Evolutionary conservation across 2,329 filamentous ascomycete species (phyloP).

Genomic region (Trichoderma semiorbis): DNA sequence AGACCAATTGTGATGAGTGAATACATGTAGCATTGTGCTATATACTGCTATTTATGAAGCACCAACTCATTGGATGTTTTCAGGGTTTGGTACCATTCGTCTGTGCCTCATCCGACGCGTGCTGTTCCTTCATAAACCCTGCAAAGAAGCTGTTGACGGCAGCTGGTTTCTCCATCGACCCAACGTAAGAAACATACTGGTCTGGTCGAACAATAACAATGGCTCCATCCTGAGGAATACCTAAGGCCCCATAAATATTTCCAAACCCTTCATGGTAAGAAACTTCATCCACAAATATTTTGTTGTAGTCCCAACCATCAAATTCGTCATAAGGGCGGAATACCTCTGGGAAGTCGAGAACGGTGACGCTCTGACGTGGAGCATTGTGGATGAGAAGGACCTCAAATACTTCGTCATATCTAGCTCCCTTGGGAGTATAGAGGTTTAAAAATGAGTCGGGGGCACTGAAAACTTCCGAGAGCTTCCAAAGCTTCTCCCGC

Average conservation of each 20-base stretch:
- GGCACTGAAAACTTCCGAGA: background rate
- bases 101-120: background rate
- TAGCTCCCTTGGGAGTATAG: background rate
- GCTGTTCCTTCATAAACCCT: background rate
- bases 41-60: background rate
- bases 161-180: background rate
- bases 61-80: background rate
- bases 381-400: background rate
- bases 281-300: background rate
- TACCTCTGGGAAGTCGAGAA: background rate
- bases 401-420: background rate
- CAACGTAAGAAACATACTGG: background rate
- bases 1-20: background rate
- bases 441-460: background rate
- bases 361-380: background rate
- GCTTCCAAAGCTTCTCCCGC: background rate
- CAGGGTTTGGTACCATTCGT: background rate
- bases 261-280: background rate
- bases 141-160: background rate
- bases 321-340: background rate
- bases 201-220: background rate
- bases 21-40: background rate
- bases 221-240: background rate
- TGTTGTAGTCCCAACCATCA: background rate
- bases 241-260: background rate